Evolutionary conservation across 1,284 basidiomycete genomes (phyloP), one percentile per base, ranked within the genome.

Genomic region (Rugosomyces carneus): DNA sequence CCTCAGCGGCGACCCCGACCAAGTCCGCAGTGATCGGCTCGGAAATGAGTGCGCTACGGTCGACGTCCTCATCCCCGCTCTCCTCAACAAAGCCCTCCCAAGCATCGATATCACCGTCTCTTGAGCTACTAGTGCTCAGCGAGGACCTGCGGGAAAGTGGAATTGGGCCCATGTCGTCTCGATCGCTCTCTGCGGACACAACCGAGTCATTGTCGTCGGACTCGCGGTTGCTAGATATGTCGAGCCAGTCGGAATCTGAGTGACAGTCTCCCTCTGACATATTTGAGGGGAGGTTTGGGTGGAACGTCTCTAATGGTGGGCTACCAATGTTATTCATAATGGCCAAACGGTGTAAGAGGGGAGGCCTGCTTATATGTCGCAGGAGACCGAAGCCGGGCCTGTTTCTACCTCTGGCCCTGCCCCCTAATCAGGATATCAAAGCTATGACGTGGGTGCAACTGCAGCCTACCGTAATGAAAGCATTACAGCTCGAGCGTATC

Each of bases 161-260:
- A 46, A 70, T 66, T 40, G 72, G 73, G 48, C 62, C 66, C 49
- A 57, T 59, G 63, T 73, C 71, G 57, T 78, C 78, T 59, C 65
- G 76, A 70, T 83, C 81, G 59, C 74, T 79, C 59, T 74, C 76
- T 53, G 70, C 68, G 54, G 71, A 78, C 55, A 67, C 74, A 60
- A 81, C 63, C 40, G 82, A 85, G 57, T 83, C 81, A 61, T 75
- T 78, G 62, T 79, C 75, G 56, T 81, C 82, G 32, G 81, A 83
- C 46, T 78, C 77, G 50, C 73, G 72, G 64, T 73, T 77, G 57
- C 78, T 81, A 32, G 80, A 67, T 50, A 88, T 73, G 56, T 88
- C 84, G 57, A 85, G 79, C 84, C 84, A 87, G 64, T 87, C 84
- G 27, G 82, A 85, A 66, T 88, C 85, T 31, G 84, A 88, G 52